A percentile compares a stretch with the other conserved stretches of the same genome.
Evolutionary conservation across 345 rosid genomes (phyloP).

Genomic region (Rhizophora mangle): DNA sequence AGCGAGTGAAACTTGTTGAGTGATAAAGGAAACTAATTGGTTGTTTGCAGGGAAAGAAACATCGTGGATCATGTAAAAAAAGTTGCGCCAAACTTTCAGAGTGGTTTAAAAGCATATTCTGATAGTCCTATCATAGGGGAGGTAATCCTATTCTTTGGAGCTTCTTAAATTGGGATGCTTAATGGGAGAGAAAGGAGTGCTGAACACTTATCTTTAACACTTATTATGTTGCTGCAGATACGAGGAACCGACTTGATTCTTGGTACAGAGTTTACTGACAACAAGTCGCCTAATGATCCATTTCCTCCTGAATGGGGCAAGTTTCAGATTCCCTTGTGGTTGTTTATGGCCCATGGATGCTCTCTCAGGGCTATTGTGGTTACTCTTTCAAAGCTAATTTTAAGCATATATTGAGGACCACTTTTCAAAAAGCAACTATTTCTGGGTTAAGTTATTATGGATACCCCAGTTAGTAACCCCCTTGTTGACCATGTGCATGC

Average conservation of each 20-base stretch:
- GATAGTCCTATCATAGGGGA: slow-evolving; percentile 89
- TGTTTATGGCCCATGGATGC: neutral
- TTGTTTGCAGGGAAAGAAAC: slow-evolving; percentile 64
- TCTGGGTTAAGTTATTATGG: neutral
- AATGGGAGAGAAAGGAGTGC: neutral
- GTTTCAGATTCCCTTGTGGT: slow-evolving; percentile 4
- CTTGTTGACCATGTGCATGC: slow-evolving; percentile 3
- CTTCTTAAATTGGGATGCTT: neutral
- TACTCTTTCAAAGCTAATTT: neutral
- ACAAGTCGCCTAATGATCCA: slow-evolving; percentile 81
- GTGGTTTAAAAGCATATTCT: slow-evolving; percentile 73
- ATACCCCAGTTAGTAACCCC: neutral
- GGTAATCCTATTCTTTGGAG: slow-evolving; percentile 35
- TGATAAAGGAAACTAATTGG: neutral
- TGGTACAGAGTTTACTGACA: slow-evolving; percentile 81
- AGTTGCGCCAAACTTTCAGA: slow-evolving; percentile 77
- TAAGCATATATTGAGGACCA: neutral
- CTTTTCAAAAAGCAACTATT: neutral
- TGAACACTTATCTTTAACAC: slow-evolving; percentile 6
- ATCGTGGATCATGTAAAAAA: slow-evolving; percentile 52
- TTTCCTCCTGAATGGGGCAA: slow-evolving; percentile 98
- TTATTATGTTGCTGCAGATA: slow-evolving; percentile 46
- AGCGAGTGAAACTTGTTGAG: neutral
- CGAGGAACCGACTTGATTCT: slow-evolving; percentile 91
- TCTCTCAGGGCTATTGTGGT: neutral